These are phyloP conservation scores for Leccinum solheimii DNA, from an alignment of 1,284 basidiomycete genomes.

Conservation along the genomic window DNA sequence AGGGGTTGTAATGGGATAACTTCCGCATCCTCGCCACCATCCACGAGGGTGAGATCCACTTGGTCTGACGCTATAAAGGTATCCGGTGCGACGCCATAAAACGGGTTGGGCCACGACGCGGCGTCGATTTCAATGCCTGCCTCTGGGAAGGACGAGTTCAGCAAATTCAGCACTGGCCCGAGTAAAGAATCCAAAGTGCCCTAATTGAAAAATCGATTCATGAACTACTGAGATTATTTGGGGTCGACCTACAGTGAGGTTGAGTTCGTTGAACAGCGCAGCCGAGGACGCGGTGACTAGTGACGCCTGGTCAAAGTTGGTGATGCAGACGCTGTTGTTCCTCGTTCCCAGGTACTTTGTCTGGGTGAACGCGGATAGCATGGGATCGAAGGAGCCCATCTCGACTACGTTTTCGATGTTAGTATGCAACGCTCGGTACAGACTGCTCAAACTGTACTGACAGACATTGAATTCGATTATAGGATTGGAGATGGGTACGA, in stretches of 20 bases:
- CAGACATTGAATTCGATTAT: slow-evolving; percentile 49
- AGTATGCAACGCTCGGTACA: slow-evolving; percentile 1
- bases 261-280: slow-evolving; percentile 40
- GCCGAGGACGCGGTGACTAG: slow-evolving; percentile 45
- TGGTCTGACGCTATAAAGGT: not conserved
- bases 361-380: slow-evolving; percentile 45
- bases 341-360: slow-evolving; percentile 46
- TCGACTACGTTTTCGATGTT: slow-evolving; percentile 34
- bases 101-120: not conserved
- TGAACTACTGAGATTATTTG: slow-evolving; percentile 24
- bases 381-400: slow-evolving; percentile 48
- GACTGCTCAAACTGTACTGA: slow-evolving; percentile 26
- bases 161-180: slow-evolving; percentile 28
- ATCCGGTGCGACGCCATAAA: not conserved
- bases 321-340: slow-evolving; percentile 44
- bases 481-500: slow-evolving; percentile 40
- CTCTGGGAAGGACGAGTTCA: slow-evolving; percentile 29
- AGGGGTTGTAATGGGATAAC: not conserved
- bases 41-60: not conserved
- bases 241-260: slow-evolving; percentile 34
- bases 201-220: slow-evolving; percentile 1
- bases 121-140: not conserved
- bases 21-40: not conserved
- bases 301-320: slow-evolving; percentile 48
- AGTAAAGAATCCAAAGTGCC: slow-evolving; percentile 21